Evolutionary conservation across 768 basidiomycete genomes (phyloP), one percentile per base, ranked within the genome.

Genomic region (Boletellus emodensis): DNA sequence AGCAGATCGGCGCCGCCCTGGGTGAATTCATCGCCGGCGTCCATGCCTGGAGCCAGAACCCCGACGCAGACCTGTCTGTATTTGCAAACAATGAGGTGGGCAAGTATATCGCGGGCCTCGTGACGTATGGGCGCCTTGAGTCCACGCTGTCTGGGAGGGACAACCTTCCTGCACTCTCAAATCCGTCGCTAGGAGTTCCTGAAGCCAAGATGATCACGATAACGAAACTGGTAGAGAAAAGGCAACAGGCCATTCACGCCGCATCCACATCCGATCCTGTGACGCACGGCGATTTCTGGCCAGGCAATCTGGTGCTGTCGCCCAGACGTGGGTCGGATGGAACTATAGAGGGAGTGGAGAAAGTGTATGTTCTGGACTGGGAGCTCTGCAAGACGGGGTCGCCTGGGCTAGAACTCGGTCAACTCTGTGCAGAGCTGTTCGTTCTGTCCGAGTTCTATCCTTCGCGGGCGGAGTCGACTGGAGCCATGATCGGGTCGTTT

Each of bases 221-320:
- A 32, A 65, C 60, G 8, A 64, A 56, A 41, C 30, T 78, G 24
- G 70, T 65, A 9, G 55, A 62, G 35, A 63, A 55, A 40, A 67
- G 63, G 48, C 53, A 59, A 10, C 40, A 58, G 20, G 65, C 54
- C n/a, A 74, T 79, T 32, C 40, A 51, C 22, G 61, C 61, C 22
- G 61, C 63, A 11, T 57, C 54, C 3, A 28, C 61, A 26, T 49
- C 59, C 33, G 71, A 72, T 41, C 58, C 67, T 11, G 41, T 68
- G 51, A 69, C 66, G 18, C 67, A 67, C 11, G 85, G 86, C 0
- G 86, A 87, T 62, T 82, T 87, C 56, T 87, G 85, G 84, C 78
- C 85, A 2, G 85, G 84, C 0, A 87, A 87, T 58, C 55, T 87
- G 40, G 69, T 85, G 53, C 56, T 85, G n/a, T 62, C 56, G 11